Evolutionary conservation across 2,329 filamentous ascomycete genomes (phyloP).

Genomic region (Cercospora sesami): DNA sequence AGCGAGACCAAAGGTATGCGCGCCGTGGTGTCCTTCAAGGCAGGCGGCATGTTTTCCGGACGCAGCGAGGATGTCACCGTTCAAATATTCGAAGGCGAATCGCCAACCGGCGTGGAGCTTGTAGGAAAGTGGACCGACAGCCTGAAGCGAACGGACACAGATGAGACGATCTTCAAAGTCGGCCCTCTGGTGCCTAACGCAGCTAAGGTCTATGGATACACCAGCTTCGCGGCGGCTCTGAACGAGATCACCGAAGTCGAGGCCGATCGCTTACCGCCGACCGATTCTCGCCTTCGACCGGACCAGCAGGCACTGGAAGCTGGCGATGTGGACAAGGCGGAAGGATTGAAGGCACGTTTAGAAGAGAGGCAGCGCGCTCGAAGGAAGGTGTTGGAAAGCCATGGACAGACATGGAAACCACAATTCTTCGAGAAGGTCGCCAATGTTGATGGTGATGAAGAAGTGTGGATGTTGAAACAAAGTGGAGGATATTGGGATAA

Average conservation of each 20-base stretch:
- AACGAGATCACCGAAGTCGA: conserved; percentile 88
- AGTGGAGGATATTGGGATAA: conserved; percentile 95
- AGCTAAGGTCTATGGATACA: conserved; percentile 80
- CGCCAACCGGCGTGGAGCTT: conserved; percentile 66
- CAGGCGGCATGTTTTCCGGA: conserved; percentile 95
- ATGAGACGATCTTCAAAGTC: conserved; percentile 73
- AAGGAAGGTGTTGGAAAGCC: conserved; percentile 72
- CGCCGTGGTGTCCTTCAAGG: conserved; percentile 85
- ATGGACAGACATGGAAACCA: conserved; percentile 70
- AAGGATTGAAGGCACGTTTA: conserved; percentile 75
- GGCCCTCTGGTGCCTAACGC: conserved; percentile 78
- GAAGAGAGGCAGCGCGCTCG: conserved; percentile 82
- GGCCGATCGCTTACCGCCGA: conserved; percentile 69
- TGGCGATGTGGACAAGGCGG: conserved; percentile 78
- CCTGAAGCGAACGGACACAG: conserved; percentile 64
- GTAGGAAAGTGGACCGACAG: conserved; percentile 80
- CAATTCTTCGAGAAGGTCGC: conserved; percentile 78
- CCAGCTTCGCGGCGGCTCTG: conserved; percentile 77
- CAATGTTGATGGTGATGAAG: conserved; percentile 42
- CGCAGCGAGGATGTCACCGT: conserved; percentile 85
- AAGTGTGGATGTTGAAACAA: conserved; percentile 64
- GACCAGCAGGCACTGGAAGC: conserved; percentile 85
- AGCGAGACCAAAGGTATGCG: conserved; percentile 84
- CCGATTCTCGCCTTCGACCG: conserved; percentile 79
- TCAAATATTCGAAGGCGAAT: conserved; percentile 68